Evolutionary conservation across 345 rosid species (phyloP), one percentile per base, ranked within the genome.

Genomic region (Populus deltoides): DNA sequence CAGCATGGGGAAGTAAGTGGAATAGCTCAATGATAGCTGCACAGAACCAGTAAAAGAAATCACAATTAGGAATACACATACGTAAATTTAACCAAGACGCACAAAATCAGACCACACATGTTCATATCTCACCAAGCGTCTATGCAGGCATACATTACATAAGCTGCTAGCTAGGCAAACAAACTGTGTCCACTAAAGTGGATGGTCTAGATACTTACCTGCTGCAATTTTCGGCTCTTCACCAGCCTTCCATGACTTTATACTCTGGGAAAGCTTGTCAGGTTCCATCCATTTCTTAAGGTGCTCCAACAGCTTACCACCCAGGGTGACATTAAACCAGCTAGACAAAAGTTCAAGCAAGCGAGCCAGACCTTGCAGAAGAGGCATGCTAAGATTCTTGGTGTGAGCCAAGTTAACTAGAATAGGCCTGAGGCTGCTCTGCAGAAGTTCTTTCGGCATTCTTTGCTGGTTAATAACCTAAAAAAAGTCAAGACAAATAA

Each of bases 181-280:
- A 29, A 66, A 35, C 9, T 16, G 22, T 33, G 41, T 31, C 9
- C 38, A 33, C 11, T 7, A 1, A 66, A 66, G 4, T 29, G 12
- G 66, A 24, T 43, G 45, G 43, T 13, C 16, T 63, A 70, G 73
- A 83, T 72, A 68, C 72, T 76, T 89, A 93, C 99, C 98, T 63
- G 98, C 94, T 76, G 99, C 99, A 75, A 96, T 93, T 89, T 96
- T 96, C 45, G 99, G 97, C 87, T 96, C 99, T 86, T 96, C 99
- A 77, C 99, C 99, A 79, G 97, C 88, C 84, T 96, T 96, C 98
- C 99, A 93, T 84, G 95, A 89, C 84, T 96, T 96, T 86, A 85
- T 90, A 80, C 88, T 91, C 87, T 92, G 97, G 71, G 93, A 91
- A 81, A 96, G 99, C 85, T 91, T 96, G 81, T 96, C 99, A 53